Conservation (phyloP, 768 basidiomycete species). For the Pisolithus tinctorius region DNA sequence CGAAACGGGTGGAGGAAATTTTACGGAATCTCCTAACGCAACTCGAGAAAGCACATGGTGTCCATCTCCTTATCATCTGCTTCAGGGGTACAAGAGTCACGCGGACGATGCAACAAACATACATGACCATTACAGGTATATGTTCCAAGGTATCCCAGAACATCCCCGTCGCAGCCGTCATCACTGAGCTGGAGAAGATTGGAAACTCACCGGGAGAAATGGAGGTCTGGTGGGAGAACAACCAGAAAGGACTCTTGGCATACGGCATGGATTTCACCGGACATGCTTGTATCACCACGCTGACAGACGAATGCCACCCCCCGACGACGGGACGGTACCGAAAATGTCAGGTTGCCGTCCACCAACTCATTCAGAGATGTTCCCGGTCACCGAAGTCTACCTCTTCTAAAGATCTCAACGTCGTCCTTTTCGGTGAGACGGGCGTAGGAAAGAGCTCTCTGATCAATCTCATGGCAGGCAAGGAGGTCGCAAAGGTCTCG, state of each 20-base stretch:
- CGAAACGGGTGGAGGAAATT: slow-evolving; percentile 19
- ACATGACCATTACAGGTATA: slow-evolving; percentile 15
- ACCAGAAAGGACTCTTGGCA: slow-evolving; percentile 18
- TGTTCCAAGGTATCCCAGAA: slow-evolving; percentile 13
- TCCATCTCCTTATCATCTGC: slow-evolving; percentile 22
- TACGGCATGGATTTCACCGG: slow-evolving; percentile 29
- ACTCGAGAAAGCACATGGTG: slow-evolving; percentile 10
- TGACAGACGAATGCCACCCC: slow-evolving; percentile 16
- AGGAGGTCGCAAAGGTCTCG: slow-evolving; percentile 17
- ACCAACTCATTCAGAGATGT: slow-evolving; percentile 10
- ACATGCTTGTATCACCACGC: slow-evolving; percentile 34
- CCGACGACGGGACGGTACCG: slow-evolving; percentile 14
- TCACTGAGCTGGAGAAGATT: slow-evolving; percentile 29
- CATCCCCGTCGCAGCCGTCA: slow-evolving; percentile 18
- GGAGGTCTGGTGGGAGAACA: slow-evolving; percentile 35
- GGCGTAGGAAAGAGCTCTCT: slow-evolving; percentile 20
- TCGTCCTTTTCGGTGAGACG: slow-evolving; percentile 36
- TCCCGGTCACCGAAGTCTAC: slow-evolving; percentile 12
- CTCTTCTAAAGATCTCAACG: slow-evolving; percentile 20
- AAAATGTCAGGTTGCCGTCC: slow-evolving; percentile 13
- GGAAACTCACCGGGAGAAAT: slow-evolving; percentile 18
- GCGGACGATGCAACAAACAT: slow-evolving; percentile 22
- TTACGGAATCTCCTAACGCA: slow-evolving; percentile 21
- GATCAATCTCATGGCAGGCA: slow-evolving; percentile 23
- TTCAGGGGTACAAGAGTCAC: slow-evolving; percentile 21